These are phyloP conservation scores for Xylariaceae sp. DNA, from an alignment of 2,329 filamentous ascomycete genomes.

Conservation along the genomic window DNA sequence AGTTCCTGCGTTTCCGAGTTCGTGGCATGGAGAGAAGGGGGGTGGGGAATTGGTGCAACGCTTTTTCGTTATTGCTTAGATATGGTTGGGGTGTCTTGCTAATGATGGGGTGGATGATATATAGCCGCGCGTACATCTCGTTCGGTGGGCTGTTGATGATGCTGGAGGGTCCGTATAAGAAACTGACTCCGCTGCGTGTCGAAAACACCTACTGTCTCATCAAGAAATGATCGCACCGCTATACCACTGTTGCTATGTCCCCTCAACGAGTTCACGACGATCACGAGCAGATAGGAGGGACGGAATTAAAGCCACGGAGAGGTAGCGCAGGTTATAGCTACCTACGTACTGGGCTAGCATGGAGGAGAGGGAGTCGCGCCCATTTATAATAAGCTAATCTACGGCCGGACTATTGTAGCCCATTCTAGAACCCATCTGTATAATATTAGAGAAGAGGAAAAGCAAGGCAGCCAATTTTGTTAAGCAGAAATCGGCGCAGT, in stretches of 20 bases:
- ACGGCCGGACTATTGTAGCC: too few relatives aligned
- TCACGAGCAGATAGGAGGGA: conserved; percentile 16
- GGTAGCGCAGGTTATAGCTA: conserved; percentile 14
- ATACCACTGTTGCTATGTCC: neutral
- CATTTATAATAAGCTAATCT: conserved; percentile 3
- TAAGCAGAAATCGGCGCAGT: conserved; percentile 25
- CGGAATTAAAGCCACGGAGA: conserved; percentile 11
- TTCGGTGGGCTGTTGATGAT: conserved; percentile 92
- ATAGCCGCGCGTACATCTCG: conserved; percentile 88
- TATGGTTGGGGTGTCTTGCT: too few relatives aligned
- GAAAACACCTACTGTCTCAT: conserved; percentile 92
- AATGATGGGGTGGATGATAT: conserved; percentile 5
- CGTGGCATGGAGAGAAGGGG: too few relatives aligned
- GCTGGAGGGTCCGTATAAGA: conserved; percentile 93
- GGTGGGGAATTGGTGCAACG: too few relatives aligned
- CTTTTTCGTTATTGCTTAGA: too few relatives aligned
- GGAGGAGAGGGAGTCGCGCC: conserved; percentile 16
- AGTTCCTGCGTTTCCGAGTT: too few relatives aligned
- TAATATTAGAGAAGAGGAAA: conserved; percentile 1
- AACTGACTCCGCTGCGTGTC: conserved; percentile 86
- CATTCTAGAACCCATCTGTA: neutral
- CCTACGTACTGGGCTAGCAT: conserved; percentile 7
- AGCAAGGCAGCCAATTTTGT: neutral
- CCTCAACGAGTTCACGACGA: conserved; percentile 12
- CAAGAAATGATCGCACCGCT: conserved; percentile 68